Percentiles rank a stretch among this genome's conserved stretches.
phyloP scores from a whole-genome alignment of 371 early-diverging fungal genomes.

The Amoeboaphelidium protococcarum region DNA sequence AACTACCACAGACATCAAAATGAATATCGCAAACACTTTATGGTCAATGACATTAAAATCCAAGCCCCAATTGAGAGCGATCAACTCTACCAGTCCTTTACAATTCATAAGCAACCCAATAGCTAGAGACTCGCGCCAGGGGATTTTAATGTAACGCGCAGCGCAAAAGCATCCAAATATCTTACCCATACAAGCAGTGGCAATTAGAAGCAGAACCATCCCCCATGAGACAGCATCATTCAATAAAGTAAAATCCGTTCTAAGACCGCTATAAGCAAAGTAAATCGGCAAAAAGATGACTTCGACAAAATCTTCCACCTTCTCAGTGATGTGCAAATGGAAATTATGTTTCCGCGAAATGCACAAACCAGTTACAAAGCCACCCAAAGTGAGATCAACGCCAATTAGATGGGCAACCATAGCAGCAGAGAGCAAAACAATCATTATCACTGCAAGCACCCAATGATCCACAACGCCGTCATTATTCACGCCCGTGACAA shows the following conservation, averaged over 20 bases:
- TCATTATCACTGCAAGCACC: background rate
- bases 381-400: constrained; percentile 56
- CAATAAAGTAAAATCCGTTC: constrained; percentile 48
- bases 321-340: constrained; percentile 54
- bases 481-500: constrained; percentile 18
- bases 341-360: constrained; percentile 69
- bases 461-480: constrained; percentile 3
- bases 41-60: constrained; percentile 49
- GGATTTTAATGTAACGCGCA: constrained; percentile 33
- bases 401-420: background rate
- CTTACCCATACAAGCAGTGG: constrained; percentile 58
- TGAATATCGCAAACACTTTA: constrained; percentile 63
- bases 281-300: constrained; percentile 68
- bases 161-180: constrained; percentile 50
- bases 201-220: constrained; percentile 37
- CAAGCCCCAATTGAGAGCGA: constrained; percentile 71
- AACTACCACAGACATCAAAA: constrained; percentile 58
- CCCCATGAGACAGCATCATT: constrained; percentile 45
- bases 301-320: constrained; percentile 66
- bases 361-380: constrained; percentile 55
- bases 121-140: constrained; percentile 52
- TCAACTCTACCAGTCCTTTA: constrained; percentile 74
- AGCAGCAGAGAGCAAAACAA: background rate
- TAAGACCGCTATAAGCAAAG: constrained; percentile 72
- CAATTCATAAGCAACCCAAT: constrained; percentile 83